These are phyloP conservation scores for Colletotrichum sp. DNA, from an alignment of 2,329 filamentous ascomycete species.

Conservation along the genomic window DNA sequence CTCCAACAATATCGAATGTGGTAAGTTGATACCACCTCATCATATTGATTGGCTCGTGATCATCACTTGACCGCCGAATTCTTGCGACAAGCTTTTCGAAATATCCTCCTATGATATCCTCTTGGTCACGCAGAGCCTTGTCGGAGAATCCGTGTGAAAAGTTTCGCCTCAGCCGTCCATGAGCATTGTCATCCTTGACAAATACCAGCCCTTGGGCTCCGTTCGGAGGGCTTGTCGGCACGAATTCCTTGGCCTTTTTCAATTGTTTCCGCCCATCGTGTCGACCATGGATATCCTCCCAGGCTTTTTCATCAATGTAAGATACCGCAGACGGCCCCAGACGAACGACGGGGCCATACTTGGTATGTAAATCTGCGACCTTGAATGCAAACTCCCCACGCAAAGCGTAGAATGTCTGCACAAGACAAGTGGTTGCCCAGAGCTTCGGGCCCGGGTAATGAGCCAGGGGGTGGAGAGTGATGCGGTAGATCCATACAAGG, in stretches of 20 bases:
- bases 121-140: constrained; percentile 31
- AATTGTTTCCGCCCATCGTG: not conserved
- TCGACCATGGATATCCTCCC: not conserved
- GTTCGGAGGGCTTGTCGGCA: not conserved
- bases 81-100: constrained; percentile 26
- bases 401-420: not conserved
- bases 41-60: constrained; percentile 24
- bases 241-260: not conserved
- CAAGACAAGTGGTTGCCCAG: constrained; percentile 28
- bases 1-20: constrained; percentile 20
- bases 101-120: constrained; percentile 28
- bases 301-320: not conserved
- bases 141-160: constrained; percentile 33
- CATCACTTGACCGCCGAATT: not conserved
- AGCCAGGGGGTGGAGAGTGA: constrained; percentile 25
- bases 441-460: constrained; percentile 36
- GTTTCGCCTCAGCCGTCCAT: constrained; percentile 15
- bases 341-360: not conserved
- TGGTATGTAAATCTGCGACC: not conserved
- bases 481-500: constrained; percentile 1
- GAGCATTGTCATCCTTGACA: not conserved
- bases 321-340: not conserved
- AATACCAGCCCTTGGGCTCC: not conserved
- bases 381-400: not conserved
- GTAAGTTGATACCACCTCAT: constrained; percentile 5